Evolutionary conservation across 164 flowering plant genomes (phyloP), one percentile per base, ranked within the genome.

Genomic region (Tetrastigma voinierianum): DNA sequence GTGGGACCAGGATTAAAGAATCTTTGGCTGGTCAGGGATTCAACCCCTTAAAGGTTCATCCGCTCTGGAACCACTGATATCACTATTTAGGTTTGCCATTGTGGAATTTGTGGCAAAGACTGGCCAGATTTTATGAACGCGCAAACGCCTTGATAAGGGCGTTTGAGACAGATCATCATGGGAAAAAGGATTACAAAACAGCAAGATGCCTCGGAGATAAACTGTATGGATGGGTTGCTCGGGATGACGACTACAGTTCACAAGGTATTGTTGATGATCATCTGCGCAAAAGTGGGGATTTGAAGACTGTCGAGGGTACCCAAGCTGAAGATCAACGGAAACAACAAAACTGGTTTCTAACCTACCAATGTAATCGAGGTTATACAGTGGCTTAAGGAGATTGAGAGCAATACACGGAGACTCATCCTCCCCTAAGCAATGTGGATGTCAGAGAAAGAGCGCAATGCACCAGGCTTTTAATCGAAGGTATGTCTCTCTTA

Each of bases 181-280:
- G 93, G 16, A 86, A 65, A 65, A 70, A 55, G 51, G 83, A 84
- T 19, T 86, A 52, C 24, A 32, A 67, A 25, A 18, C 47, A 13
- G 57, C n/a, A 1, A 62, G 17, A 43, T 7, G 46, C 12, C 25
- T 12, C 32, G 82, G 74, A 18, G 76, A 67, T 46, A 67, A 70
- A 40, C 15, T 81, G 17, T 82, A 74, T 77, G 85, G 84, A 5
- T 86, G 90, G 90, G 66, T 84, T 58, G 90, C 88, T 1, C 52
- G 78, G 12, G 75, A 61, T 0, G 83, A 78, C 54, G 90, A 84
- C 46, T 84, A 66, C 54, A 3, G 70, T 16, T 46, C 71, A 1
- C 51, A 18, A 1, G 44, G 69, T 14, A 15, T 74, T 13, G 16
- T 82, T 23, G 84, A 85, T 32, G 70, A 58, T 4, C 25, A 76